phyloP scores from a whole-genome alignment of 2,329 filamentous ascomycete genomes.

The Ampelomyces quisqualis region DNA sequence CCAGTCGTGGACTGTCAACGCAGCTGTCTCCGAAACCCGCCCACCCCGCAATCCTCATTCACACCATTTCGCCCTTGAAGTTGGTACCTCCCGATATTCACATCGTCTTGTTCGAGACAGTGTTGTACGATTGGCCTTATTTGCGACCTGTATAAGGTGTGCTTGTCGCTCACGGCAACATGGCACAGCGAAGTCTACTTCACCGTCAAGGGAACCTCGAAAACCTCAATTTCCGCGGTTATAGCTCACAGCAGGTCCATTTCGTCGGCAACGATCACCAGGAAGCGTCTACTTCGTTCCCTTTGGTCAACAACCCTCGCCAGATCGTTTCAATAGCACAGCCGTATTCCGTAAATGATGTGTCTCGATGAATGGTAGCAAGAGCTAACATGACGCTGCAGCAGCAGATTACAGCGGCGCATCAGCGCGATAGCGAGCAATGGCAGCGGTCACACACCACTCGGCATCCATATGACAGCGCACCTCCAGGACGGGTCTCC shows the following conservation, averaged over 20 bases:
- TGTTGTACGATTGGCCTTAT: constrained; percentile 11
- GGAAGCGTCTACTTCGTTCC: constrained; percentile 1
- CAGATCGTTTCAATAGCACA: constrained; percentile 16
- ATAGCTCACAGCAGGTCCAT: constrained; percentile 4
- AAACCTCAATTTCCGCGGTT: constrained; percentile 5
- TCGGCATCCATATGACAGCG: constrained; percentile 4
- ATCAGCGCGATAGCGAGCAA: background rate
- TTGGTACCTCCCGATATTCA: constrained; percentile 9
- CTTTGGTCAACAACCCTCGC: background rate
- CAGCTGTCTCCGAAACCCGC: constrained; percentile 12
- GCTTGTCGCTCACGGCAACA: constrained; percentile 7
- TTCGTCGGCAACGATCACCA: constrained; percentile 4
- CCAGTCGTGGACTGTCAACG: constrained; percentile 21
- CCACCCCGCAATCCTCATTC: constrained; percentile 18
- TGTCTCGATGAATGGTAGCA: background rate
- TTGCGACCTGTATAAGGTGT: constrained; percentile 8
- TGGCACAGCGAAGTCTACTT: constrained; percentile 18
- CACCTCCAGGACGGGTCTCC: too few relatives aligned
- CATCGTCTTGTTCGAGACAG: constrained; percentile 3
- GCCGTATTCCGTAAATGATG: constrained; percentile 16
- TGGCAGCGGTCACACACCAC: constrained; percentile 12
- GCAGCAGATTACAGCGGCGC: constrained; percentile 10
- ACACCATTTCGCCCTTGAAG: constrained; percentile 13
- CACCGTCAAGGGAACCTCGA: constrained; percentile 3
- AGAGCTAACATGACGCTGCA: constrained; percentile 11